Base-by-base conservation (phyloP, 2,329 filamentous ascomycete genomes). In the Colletotrichum tamarilloi region DNA sequence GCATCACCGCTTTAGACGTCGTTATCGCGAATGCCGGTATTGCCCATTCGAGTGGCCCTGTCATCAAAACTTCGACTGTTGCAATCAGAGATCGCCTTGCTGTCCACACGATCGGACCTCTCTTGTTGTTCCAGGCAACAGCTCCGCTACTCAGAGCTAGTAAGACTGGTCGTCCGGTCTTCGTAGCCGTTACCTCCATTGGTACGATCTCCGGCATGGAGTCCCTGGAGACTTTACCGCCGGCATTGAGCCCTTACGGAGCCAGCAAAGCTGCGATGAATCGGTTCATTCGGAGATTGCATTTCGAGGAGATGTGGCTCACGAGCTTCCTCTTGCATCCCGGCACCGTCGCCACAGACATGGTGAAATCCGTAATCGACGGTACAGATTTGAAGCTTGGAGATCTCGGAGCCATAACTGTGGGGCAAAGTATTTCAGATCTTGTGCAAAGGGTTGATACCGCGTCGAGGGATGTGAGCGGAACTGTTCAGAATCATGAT, bases 21-120 rank as follows among this genome's bases (percentile, higher is more conserved):
- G 84, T 90, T 4, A 85, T 91, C 65, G 85, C 88, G 65, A 90
- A 90, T 76, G 87, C 88, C 0, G 87, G 82, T 9, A 84, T 86
- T 38, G 19, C 60, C 4, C 28, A 65, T 53, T 42, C 52, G 52
- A 16, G 26, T 8, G 28, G 7, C 60, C 14, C 22, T 12, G 77
- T 75, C 4, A 77, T 78, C 9, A 66, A 76, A 11, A 83, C 75
- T 46, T 79, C 81, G 0, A 74, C 76, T 0, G 79, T 82, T 0
- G 55, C 72, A 0, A 78, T 81, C 0, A 57, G 76, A 2, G 76
- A 79, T 1, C 82, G 85, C 74, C 76, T 86, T 57, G 76, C 81
- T 0, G 74, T 85, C 57, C 89, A 89, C 75, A 11, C 67, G 4
- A 49, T 62, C 35, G 67, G 62, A 1, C 67, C 71, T 2, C 14